Conservation (phyloP, 805 yeast species). For the Saccharomycopsis sp. region DNA sequence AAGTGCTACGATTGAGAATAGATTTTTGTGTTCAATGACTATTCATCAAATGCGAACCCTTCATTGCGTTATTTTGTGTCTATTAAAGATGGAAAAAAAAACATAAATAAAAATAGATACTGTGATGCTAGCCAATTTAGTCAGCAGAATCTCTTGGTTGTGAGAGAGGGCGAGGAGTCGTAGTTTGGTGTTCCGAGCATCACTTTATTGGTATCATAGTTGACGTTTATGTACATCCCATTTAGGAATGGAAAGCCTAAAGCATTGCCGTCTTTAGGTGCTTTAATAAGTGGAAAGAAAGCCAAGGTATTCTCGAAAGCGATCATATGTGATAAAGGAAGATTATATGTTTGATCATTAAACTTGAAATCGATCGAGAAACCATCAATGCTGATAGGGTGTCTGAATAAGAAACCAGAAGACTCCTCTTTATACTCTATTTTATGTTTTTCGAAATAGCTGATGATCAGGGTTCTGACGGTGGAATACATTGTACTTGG, state of each 20-base stretch:
- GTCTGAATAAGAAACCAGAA: background rate
- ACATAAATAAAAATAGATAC: too few species aligned
- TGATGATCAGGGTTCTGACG: background rate
- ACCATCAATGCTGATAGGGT: background rate
- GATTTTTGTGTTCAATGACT: too few species aligned
- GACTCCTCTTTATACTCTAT: background rate
- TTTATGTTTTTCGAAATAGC: background rate
- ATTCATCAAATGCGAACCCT: too few species aligned
- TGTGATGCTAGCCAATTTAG: too few species aligned
- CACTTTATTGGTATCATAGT: background rate
- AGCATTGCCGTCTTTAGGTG: background rate
- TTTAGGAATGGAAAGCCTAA: background rate
- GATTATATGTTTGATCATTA: background rate
- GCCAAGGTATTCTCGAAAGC: background rate
- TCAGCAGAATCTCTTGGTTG: background rate
- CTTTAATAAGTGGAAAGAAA: background rate
- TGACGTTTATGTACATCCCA: background rate
- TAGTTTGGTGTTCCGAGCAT: background rate
- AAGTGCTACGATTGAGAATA: too few species aligned
- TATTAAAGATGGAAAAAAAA: too few species aligned
- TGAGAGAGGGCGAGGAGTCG: background rate
- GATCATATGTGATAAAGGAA: background rate
- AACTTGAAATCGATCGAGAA: background rate
- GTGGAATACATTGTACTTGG: background rate
- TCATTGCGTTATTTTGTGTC: too few species aligned